These are phyloP conservation scores for Aspergillus bridgeri DNA, from an alignment of 495 filamentous ascomycete species.

Conservation along the genomic window DNA sequence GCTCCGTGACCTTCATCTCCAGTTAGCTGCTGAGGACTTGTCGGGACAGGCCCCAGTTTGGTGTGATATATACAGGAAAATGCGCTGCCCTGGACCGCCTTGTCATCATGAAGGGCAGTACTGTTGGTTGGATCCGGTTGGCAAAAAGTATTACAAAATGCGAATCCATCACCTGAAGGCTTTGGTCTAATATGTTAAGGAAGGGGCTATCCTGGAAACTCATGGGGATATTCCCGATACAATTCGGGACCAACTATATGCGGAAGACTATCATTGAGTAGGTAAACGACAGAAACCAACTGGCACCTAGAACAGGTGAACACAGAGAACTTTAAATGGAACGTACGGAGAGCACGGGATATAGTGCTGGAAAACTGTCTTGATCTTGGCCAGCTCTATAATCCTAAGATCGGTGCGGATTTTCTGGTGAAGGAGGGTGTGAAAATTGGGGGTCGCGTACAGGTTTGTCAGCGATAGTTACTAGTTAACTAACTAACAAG, in stretches of 20 bases:
- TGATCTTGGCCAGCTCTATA: too few relatives aligned
- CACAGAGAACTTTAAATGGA: too few relatives aligned
- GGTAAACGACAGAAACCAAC: constrained; percentile 17
- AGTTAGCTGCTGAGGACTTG: constrained; percentile 22
- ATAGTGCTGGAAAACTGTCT: too few relatives aligned
- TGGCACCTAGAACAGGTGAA: too few relatives aligned
- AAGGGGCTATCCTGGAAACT: constrained; percentile 19
- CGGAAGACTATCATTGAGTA: constrained; percentile 25
- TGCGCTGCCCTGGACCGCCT: constrained; percentile 22
- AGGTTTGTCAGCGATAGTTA: too few relatives aligned
- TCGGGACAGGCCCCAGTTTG: constrained; percentile 23
- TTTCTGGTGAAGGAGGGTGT: too few relatives aligned
- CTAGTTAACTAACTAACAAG: too few relatives aligned
- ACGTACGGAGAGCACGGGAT: too few relatives aligned
- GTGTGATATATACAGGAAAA: constrained; percentile 28
- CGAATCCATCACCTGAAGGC: constrained; percentile 24
- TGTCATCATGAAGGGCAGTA: constrained; percentile 23
- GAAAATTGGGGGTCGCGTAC: too few relatives aligned
- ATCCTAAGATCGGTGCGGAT: too few relatives aligned
- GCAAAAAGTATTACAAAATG: constrained; percentile 28
- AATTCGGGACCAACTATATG: constrained; percentile 24
- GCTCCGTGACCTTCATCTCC: constrained; percentile 19
- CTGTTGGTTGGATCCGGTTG: constrained; percentile 29
- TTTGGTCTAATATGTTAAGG: constrained; percentile 23
- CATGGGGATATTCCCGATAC: constrained; percentile 26